Evolutionary conservation across 805 yeast genomes (phyloP).

Genomic region (Candida xyloterini): DNA sequence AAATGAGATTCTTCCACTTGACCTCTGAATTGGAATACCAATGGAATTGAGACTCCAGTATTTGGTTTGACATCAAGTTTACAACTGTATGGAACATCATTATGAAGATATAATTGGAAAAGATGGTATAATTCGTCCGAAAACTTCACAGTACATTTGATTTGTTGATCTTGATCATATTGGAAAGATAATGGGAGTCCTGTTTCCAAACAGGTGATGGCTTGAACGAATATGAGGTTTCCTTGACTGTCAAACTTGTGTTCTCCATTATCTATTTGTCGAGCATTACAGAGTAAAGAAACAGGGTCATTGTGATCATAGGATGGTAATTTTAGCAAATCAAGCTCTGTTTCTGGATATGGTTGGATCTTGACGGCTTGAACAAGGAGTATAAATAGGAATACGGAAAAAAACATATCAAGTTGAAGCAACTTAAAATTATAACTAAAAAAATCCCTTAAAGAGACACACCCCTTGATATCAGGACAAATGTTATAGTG

Average conservation of each 20-base stretch:
- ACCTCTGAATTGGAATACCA: constrained; percentile 64
- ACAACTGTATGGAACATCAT: constrained; percentile 74
- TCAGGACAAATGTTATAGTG: not conserved
- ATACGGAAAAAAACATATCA: constrained; percentile 1
- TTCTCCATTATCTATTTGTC: constrained; percentile 75
- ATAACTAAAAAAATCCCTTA: not conserved
- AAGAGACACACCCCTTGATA: not conserved
- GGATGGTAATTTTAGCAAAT: constrained; percentile 12
- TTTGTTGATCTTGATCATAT: constrained; percentile 49
- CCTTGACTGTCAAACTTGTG: constrained; percentile 66
- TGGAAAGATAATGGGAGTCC: constrained; percentile 53
- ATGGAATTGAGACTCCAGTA: constrained; percentile 50
- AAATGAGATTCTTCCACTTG: constrained; percentile 63
- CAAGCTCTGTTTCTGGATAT: constrained; percentile 27
- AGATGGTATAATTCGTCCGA: constrained; percentile 67
- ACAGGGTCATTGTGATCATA: constrained; percentile 40
- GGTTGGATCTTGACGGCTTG: constrained; percentile 21
- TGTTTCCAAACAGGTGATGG: constrained; percentile 66
- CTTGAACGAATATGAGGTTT: constrained; percentile 52
- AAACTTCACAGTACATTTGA: constrained; percentile 59
- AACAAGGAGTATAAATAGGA: not conserved
- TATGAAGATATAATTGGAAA: constrained; percentile 73
- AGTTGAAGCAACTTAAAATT: not conserved
- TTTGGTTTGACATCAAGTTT: constrained; percentile 50
- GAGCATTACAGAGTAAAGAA: constrained; percentile 55